Base-by-base conservation (phyloP, 352 stramenopile genomes). In the Globisporangium spiculum region DNA sequence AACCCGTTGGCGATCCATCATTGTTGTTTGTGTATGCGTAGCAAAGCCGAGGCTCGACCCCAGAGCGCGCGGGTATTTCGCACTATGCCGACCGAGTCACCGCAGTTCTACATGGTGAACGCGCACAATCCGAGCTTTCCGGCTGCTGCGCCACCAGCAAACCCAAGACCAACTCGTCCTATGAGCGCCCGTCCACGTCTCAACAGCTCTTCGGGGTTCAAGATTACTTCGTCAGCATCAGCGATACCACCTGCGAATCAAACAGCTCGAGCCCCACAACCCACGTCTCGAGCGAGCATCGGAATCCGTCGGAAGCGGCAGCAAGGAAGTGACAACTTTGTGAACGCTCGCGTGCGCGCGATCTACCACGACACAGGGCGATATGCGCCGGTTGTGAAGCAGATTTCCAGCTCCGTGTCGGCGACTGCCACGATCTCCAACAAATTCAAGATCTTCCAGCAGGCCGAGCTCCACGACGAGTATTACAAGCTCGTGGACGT, bases 401-500 rank as follows among this genome's bases (percentile, higher is more conserved):
- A 73, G 36, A 69, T 71, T 22, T 64, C 70, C 16, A 63, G 44
- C 22, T 77, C 72, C 12, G 69, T 74, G 6, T 71, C 70, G 3
- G 71, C 74, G 7, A 68, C 60, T 6, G 67, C 70, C 30, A 68
- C 75, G 27, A 68, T 87, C 36, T 66, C 71, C 10, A 83, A 41
- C 50, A 84, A 83, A 36, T 63, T 70, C 4, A 78, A 78, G 12
- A 69, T 78, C 14, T 84, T 88, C 53, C 77, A 89, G 65, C 76
- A 84, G n/a, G 70, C 77, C 5, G 80, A 89, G 38, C 65, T 89
- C 0, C 80, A 88, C 24, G 80, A 91, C 50, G 83, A 91, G 67
- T 86, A 88, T 58, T 80, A 79, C 60, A 80, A 79, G 41, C 73
- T 91, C 27, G 74, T 85, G 1, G 83, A 88, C 36, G 67, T 83